phyloP scores from a whole-genome alignment of 2,329 filamentous ascomycete genomes.

The Tolypocladium sp. region DNA sequence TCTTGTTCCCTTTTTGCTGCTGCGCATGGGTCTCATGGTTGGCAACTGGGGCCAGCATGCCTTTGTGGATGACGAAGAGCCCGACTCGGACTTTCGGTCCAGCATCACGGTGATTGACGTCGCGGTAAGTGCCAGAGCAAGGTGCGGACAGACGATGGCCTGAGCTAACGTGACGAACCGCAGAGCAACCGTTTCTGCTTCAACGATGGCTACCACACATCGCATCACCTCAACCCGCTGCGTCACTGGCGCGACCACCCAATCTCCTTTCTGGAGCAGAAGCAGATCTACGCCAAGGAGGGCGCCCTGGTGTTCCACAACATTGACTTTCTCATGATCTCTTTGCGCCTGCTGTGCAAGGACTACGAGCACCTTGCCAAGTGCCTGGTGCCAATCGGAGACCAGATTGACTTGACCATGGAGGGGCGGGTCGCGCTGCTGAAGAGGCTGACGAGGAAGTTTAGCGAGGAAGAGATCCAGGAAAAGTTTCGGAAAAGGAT shows the following conservation, averaged over 20 bases:
- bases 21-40: slow-evolving; percentile 67
- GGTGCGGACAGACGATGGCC: too few relatives aligned
- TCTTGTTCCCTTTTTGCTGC: slow-evolving; percentile 54
- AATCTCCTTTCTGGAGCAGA: slow-evolving; percentile 60
- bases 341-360: slow-evolving; percentile 56
- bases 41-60: slow-evolving; percentile 83
- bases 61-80: slow-evolving; percentile 66
- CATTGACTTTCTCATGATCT: slow-evolving; percentile 74
- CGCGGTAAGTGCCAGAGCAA: slow-evolving; percentile 41
- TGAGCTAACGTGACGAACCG: background rate
- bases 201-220: slow-evolving; percentile 78
- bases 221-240: slow-evolving; percentile 68
- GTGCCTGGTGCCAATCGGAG: slow-evolving; percentile 65
- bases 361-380: slow-evolving; percentile 62
- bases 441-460: slow-evolving; percentile 53
- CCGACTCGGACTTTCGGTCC: slow-evolving; percentile 68
- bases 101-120: slow-evolving; percentile 76
- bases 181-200: slow-evolving; percentile 76
- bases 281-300: slow-evolving; percentile 56
- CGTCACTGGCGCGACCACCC: slow-evolving; percentile 80
- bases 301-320: slow-evolving; percentile 70
- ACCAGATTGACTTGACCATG: slow-evolving; percentile 57
- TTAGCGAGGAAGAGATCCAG: slow-evolving; percentile 55
- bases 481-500: slow-evolving; percentile 37
- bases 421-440: slow-evolving; percentile 56